Percentiles rank a stretch among this genome's conserved stretches.
phyloP scores from a whole-genome alignment of 1,284 basidiomycete genomes.

The Apiotrichum domesticum region DNA sequence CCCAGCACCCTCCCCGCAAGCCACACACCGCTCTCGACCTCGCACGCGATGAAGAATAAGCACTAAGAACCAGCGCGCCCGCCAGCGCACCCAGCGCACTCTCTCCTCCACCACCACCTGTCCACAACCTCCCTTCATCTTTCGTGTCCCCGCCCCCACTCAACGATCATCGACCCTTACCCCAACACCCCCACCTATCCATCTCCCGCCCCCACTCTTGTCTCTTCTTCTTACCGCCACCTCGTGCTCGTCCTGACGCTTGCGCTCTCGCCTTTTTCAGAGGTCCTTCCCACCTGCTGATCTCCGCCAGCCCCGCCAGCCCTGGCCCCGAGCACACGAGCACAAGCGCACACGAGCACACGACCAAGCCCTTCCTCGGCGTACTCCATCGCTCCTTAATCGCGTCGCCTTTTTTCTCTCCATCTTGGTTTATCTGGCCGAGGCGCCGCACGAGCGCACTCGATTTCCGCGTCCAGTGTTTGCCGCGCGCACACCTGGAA shows the following conservation, averaged over 20 bases:
- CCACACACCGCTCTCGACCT: background rate
- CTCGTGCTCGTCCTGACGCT: too few species aligned
- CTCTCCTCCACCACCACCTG: background rate
- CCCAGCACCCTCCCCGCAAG: background rate
- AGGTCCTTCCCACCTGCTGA: too few species aligned
- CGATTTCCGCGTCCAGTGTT: too few species aligned
- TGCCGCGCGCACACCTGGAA: too few species aligned
- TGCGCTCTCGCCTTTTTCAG: too few species aligned
- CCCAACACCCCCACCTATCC: background rate
- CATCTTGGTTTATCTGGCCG: too few species aligned
- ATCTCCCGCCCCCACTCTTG: background rate
- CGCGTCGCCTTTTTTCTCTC: too few species aligned
- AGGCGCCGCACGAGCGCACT: too few species aligned
- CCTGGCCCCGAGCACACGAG: background rate
- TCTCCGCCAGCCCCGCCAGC: too few species aligned
- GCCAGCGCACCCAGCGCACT: background rate
- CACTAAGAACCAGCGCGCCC: constrained; percentile 1
- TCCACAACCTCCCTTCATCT: background rate
- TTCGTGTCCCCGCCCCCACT: background rate
- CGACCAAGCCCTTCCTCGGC: background rate
- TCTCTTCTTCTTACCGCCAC: too few species aligned
- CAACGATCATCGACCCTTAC: background rate
- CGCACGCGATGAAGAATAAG: constrained; percentile 1
- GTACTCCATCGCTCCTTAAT: background rate
- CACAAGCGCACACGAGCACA: background rate